Base-by-base conservation (phyloP, 345 rosid genomes). In the Eucalyptus virginea region DNA sequence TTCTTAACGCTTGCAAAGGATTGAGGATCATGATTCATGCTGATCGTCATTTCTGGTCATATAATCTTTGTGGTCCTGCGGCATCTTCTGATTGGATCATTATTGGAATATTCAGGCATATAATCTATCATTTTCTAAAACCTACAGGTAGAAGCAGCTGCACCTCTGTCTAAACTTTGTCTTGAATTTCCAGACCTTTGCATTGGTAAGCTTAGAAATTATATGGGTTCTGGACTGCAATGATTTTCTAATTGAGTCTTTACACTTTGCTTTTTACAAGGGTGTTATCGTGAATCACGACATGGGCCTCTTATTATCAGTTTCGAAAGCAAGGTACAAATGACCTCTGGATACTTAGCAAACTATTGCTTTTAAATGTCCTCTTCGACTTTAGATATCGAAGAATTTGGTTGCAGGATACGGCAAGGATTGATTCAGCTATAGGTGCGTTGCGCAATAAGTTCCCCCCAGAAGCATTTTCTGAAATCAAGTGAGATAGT, bases 121-220 rank as follows among this genome's bases (percentile, higher is more conserved):
- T 24, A 72, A 44, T 50, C 23, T 34, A 24, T 47, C 77, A 28
- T 89, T 23, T 54, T 87, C 48, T 4, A 54, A 13, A 37, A 87
- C 88, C 72, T 96, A 93, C 96, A 98, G 99, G 96, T 98, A 81
- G 97, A 98, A 94, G 90, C 92, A 83, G 97, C 98, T 87, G 95
- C 93, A 90, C 97, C 98, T 89, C 92, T 98, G 56, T 94, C 98
- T 44, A 96, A 96, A 91, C 95, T 98, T 86, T 95, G 96, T 80
- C 94, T 96, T 28, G 98, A 97, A 90, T 98, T 94, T 89, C 99
- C 99, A 17, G 99, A 98, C 89, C 93, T 98, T 80, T 93, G 91
- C 86, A 93, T 98, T 34, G 97, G 99, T 98, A 94, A 91, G 72
- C 77, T 69, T 23, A 77, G 28, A 77, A 11, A 77, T 32, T 15